Evolutionary conservation across 2,329 filamentous ascomycete genomes (phyloP), one percentile per base, ranked within the genome.

Genomic region (Talaromyces sp.): DNA sequence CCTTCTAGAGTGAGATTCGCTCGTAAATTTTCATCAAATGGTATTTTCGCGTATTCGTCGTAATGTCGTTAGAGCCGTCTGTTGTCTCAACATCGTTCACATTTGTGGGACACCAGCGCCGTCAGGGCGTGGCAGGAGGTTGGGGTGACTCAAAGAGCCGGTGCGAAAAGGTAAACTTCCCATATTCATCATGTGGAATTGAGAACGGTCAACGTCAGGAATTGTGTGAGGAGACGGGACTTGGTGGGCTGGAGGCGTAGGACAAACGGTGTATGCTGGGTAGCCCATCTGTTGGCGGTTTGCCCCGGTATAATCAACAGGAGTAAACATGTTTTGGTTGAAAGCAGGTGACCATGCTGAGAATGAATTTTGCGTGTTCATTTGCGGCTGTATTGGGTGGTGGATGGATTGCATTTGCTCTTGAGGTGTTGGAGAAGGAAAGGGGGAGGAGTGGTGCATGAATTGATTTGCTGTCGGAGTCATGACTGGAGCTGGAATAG

Each of bases 281-380:
- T 72, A 75, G 40, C 66, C 63, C 66, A 75, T 69, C 16, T 69
- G 60, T 36, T 68, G 56, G 52, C 72, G 72, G 23, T 58, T 64
- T 33, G 63, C 60, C 1, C 65, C 50, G 8, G 59, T 63, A 61
- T 73, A 77, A 10, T 73, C 72, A 6, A 75, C 66, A 0, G 73
- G 63, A 18, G 66, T 66, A 67, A 73, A 77, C 47, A 75, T 64
- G 33, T 69, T 69, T 27, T 70, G 70, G n/a, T 74, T 69, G 64
- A 74, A 76, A 5, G 69, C 63, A 0, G 73, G 68, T 7, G 67
- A 64, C 74, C 74, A 77, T 9, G 66, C 34, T 10, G 73, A 66
- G 54, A 69, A 74, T 10, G 71, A 65, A 12, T 65, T 23, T 3
- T 66, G 58, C 3, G 66, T 63, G 27, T 67, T 66, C 23, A 54